Conservation (phyloP, 2,329 filamentous ascomycete species). For the Epichloe gansuensis region DNA sequence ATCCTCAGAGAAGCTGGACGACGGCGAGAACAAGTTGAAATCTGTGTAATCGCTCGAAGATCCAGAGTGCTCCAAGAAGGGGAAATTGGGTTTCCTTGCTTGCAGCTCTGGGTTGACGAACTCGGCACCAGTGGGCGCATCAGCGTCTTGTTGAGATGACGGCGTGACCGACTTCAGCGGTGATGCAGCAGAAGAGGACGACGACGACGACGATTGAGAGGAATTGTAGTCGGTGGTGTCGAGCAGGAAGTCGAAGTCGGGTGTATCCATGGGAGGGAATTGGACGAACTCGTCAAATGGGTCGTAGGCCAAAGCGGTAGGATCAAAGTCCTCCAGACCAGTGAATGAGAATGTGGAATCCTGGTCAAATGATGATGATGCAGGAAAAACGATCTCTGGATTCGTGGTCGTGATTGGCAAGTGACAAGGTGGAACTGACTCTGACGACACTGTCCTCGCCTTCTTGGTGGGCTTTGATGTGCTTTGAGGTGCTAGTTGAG, state of each 20-base stretch:
- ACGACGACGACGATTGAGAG: slow-evolving; percentile 18
- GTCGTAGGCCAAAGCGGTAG: slow-evolving; percentile 14
- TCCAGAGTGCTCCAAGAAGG: slow-evolving; percentile 22
- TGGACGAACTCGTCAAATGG: slow-evolving; percentile 34
- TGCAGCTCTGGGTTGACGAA: slow-evolving; percentile 3
- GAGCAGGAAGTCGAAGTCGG: slow-evolving; percentile 33
- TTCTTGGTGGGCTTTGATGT: slow-evolving; percentile 29
- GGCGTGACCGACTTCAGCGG: slow-evolving; percentile 14
- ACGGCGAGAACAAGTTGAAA: slow-evolving; percentile 43
- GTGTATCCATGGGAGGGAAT: slow-evolving; percentile 24
- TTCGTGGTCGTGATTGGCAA: slow-evolving; percentile 1
- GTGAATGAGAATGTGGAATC: slow-evolving; percentile 12
- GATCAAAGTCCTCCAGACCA: slow-evolving; percentile 11
- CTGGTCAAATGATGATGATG: slow-evolving; percentile 8
- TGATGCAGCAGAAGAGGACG: slow-evolving; percentile 17
- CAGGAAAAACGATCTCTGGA: neutral
- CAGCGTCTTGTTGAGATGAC: slow-evolving; percentile 12
- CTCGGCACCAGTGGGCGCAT: slow-evolving; percentile 6
- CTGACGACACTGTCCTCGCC: slow-evolving; percentile 15
- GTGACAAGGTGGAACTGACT: slow-evolving; percentile 12
- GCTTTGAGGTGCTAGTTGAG: slow-evolving; percentile 18
- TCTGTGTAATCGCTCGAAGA: slow-evolving; percentile 32
- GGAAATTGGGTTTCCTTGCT: slow-evolving; percentile 14
- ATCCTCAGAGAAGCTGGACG: slow-evolving; percentile 34
- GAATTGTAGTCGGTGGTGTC: slow-evolving; percentile 30